Conservation (phyloP, 768 basidiomycete genomes). For the Russula lepida region DNA sequence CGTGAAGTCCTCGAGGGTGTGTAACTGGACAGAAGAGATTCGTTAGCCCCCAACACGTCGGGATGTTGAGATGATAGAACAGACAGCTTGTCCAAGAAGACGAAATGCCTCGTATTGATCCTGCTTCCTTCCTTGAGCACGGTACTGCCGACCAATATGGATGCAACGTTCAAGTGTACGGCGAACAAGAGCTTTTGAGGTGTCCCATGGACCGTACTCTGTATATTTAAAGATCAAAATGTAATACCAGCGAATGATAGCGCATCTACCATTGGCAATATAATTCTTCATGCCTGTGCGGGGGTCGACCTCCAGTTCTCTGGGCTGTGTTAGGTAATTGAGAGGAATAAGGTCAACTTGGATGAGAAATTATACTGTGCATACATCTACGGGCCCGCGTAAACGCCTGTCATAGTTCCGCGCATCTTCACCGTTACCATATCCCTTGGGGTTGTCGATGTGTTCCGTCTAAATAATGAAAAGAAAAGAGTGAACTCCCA, state of each 20-base stretch:
- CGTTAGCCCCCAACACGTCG: neutral
- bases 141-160: conserved; percentile 59
- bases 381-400: conserved; percentile 73
- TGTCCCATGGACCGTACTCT: conserved; percentile 81
- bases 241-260: neutral
- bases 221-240: neutral
- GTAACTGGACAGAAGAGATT: conserved; percentile 38
- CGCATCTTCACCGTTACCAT: conserved; percentile 78
- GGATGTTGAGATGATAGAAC: neutral
- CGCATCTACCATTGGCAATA: conserved; percentile 17
- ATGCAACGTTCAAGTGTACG: conserved; percentile 73
- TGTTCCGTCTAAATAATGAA: conserved; percentile 54
- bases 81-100: conserved; percentile 61
- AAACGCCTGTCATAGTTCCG: conserved; percentile 67
- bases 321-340: conserved; percentile 36
- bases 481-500: neutral
- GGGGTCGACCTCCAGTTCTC: conserved; percentile 79
- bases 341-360: neutral
- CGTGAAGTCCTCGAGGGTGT: conserved; percentile 79
- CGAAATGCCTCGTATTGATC: conserved; percentile 76
- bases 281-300: conserved; percentile 86
- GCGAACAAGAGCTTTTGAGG: conserved; percentile 70
- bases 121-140: conserved; percentile 46
- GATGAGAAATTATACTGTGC: conserved; percentile 1
- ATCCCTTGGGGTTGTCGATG: conserved; percentile 90